Conservation (phyloP, 2,329 filamentous ascomycete species). For the Zymoseptoria tritici region DNA sequence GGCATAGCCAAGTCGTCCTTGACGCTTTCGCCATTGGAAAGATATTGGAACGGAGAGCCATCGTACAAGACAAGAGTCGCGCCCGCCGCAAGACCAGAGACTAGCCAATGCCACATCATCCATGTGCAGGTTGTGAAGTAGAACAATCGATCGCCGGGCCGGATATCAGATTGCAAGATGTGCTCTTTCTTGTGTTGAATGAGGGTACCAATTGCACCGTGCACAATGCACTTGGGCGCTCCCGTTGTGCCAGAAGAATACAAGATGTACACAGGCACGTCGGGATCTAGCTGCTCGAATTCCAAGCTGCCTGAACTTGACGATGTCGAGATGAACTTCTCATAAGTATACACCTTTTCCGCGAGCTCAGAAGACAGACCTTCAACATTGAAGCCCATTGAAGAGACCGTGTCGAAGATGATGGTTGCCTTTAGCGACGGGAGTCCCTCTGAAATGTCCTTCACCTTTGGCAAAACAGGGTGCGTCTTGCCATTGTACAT, state of each 20-base stretch:
- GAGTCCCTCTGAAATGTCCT: constrained; percentile 64
- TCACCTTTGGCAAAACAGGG: constrained; percentile 69
- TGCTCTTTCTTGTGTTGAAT: constrained; percentile 98
- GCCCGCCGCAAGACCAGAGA: constrained; percentile 76
- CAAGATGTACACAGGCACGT: constrained; percentile 87
- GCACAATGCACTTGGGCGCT: constrained; percentile 85
- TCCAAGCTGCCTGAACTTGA: constrained; percentile 14
- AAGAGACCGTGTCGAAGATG: constrained; percentile 59
- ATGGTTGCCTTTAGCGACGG: constrained; percentile 62
- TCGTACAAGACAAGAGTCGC: constrained; percentile 83
- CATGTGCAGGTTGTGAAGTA: constrained; percentile 94
- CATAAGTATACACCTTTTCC: constrained; percentile 17
- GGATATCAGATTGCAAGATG: constrained; percentile 74
- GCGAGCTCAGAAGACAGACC: constrained; percentile 8
- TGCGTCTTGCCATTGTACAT: constrained; percentile 89
- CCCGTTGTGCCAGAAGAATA: constrained; percentile 90
- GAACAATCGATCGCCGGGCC: constrained; percentile 65
- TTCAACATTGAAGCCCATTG: constrained; percentile 32
- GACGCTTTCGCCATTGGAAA: constrained; percentile 42
- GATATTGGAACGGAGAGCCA: constrained; percentile 71
- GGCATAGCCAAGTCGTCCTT: constrained; percentile 76
- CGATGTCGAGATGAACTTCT: constrained; percentile 36
- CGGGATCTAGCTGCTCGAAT: constrained; percentile 73
- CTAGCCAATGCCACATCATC: constrained; percentile 99
- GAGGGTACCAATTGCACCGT: constrained; percentile 81